phyloP scores from a whole-genome alignment of 257 asterid genomes.

The Coffea eugenioides region DNA sequence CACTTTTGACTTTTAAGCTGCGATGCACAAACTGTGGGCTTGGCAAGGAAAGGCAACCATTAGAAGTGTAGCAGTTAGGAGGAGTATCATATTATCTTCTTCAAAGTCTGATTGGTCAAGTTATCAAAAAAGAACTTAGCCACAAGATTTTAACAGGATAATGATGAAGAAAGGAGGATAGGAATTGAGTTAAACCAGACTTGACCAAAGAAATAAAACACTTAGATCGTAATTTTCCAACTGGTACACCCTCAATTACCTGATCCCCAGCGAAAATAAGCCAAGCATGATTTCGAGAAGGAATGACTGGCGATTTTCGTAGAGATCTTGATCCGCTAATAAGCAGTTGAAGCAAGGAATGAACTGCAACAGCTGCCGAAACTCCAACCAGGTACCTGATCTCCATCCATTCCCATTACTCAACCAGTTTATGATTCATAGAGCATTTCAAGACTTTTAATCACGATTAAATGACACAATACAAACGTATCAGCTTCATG shows the following conservation, averaged over 20 bases:
- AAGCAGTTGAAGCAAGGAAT: slow-evolving; percentile 67
- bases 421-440: slow-evolving; percentile 24
- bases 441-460: neutral
- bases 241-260: slow-evolving; percentile 32
- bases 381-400: slow-evolving; percentile 82
- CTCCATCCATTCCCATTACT: slow-evolving; percentile 25
- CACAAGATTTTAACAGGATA: neutral
- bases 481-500: neutral
- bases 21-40: neutral
- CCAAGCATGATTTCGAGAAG: slow-evolving; percentile 72
- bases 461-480: too few relatives aligned
- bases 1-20: neutral
- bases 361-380: slow-evolving; percentile 66
- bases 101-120: neutral
- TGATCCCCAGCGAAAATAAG: slow-evolving; percentile 81
- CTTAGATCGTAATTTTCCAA: too few relatives aligned
- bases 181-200: neutral
- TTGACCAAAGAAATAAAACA: neutral
- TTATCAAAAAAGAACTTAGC: neutral
- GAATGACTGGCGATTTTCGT: slow-evolving; percentile 41
- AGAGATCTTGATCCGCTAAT: slow-evolving; percentile 41
- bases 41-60: neutral
- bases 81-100: neutral
- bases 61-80: neutral
- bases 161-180: neutral